A percentile compares a stretch with the other conserved stretches of the same genome.
Conservation (phyloP, 2,329 filamentous ascomycete genomes). For the Xylariomycetidae sp. region DNA sequence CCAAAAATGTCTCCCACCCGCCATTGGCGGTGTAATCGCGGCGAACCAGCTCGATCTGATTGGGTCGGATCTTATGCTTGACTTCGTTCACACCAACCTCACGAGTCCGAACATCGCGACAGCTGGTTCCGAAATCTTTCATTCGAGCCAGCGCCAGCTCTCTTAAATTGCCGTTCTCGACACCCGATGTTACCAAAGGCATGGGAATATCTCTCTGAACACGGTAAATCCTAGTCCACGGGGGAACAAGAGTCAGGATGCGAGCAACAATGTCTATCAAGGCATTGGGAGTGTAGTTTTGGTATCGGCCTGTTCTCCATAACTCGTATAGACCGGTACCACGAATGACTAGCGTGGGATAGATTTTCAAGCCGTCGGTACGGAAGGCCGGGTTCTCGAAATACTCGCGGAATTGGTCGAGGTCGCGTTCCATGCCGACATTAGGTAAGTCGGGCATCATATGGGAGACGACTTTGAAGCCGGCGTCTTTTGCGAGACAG, state of each 20-base stretch:
- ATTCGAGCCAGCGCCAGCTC: slow-evolving; percentile 93
- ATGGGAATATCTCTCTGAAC: slow-evolving; percentile 99
- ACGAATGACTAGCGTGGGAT: slow-evolving; percentile 93
- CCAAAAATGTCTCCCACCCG: slow-evolving; percentile 97
- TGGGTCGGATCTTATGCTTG: slow-evolving; percentile 95
- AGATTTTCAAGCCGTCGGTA: slow-evolving; percentile 96
- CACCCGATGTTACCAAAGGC: slow-evolving; percentile 96
- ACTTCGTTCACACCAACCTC: slow-evolving; percentile 99
- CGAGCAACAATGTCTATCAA: slow-evolving; percentile 92
- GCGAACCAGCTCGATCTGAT: slow-evolving; percentile 90
- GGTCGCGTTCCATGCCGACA: slow-evolving; percentile 94
- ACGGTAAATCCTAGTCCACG: slow-evolving; percentile 97
- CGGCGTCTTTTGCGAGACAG: slow-evolving; percentile 92
- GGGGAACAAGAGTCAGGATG: slow-evolving; percentile 90
- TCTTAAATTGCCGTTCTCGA: slow-evolving; percentile 94
- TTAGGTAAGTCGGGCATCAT: slow-evolving; percentile 99
- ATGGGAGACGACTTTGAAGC: slow-evolving; percentile 97
- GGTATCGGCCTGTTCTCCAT: slow-evolving; percentile 94
- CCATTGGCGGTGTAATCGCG: slow-evolving; percentile 93
- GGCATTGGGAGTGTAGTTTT: slow-evolving; percentile 97
- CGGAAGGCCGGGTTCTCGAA: slow-evolving; percentile 95
- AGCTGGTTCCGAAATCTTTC: slow-evolving; percentile 98
- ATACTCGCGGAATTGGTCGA: slow-evolving; percentile 96
- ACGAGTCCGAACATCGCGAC: slow-evolving; percentile 89
- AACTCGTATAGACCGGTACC: slow-evolving; percentile 95